A percentile compares a stretch with the other conserved stretches of the same genome.
These are phyloP conservation scores for Meyerozyma sp. DNA, from an alignment of 1,139 yeast genomes.

Conservation along the genomic window DNA sequence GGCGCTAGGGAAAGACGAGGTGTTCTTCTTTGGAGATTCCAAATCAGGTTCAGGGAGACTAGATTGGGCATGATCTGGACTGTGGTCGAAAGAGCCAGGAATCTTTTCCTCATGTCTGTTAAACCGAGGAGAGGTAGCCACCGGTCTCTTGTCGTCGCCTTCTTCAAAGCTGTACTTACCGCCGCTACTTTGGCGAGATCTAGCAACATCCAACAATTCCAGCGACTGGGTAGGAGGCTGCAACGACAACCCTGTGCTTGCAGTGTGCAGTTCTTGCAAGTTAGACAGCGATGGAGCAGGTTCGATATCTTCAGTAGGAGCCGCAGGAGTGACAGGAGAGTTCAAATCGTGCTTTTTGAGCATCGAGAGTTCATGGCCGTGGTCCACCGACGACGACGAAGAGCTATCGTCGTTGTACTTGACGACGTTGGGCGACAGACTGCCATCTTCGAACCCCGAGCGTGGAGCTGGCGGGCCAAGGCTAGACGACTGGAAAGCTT, in stretches of 20 bases:
- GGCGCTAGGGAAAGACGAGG: not conserved
- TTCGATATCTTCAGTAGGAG: not conserved
- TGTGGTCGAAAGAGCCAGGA: not conserved
- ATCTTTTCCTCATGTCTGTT: not conserved
- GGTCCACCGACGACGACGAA: slow-evolving; percentile 13
- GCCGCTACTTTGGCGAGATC: slow-evolving; percentile 15
- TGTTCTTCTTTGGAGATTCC: slow-evolving; percentile 3
- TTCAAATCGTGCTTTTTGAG: slow-evolving; percentile 29
- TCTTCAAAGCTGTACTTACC: slow-evolving; percentile 39
- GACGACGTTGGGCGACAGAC: slow-evolving; percentile 19
- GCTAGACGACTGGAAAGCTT: slow-evolving; percentile 3
- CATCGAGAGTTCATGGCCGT: slow-evolving; percentile 24
- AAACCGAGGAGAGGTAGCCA: slow-evolving; percentile 23
- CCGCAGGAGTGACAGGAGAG: not conserved
- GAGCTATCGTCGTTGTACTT: slow-evolving; percentile 12
- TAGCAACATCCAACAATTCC: slow-evolving; percentile 3
- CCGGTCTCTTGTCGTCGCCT: slow-evolving; percentile 35
- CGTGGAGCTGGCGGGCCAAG: slow-evolving; percentile 4
- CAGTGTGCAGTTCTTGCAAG: not conserved
- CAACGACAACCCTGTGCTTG: not conserved
- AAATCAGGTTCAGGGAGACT: slow-evolving; percentile 17
- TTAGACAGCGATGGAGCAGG: not conserved
- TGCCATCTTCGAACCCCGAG: not conserved
- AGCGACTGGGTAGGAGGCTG: slow-evolving; percentile 1
- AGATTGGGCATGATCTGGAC: not conserved